phyloP scores from a whole-genome alignment of 1,284 basidiomycete species.

The Ganoderma sinense region DNA sequence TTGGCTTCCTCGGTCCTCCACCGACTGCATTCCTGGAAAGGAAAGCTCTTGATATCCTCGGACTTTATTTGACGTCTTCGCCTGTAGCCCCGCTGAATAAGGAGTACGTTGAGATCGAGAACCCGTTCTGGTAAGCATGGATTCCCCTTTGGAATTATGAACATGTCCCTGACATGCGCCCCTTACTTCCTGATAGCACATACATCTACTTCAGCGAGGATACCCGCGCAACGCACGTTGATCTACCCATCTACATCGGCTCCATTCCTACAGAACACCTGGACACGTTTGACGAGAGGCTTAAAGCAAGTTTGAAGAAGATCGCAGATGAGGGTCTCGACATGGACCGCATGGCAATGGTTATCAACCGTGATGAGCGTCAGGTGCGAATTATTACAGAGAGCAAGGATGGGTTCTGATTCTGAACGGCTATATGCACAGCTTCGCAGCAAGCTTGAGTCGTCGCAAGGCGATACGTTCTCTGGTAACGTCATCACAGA shows the following conservation, averaged over 20 bases:
- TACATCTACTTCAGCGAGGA: slow-evolving; percentile 89
- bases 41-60: slow-evolving; percentile 87
- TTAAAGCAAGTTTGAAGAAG: slow-evolving; percentile 75
- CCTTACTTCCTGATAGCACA: slow-evolving; percentile 52
- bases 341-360: slow-evolving; percentile 90
- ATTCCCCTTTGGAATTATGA: background rate
- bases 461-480: slow-evolving; percentile 80
- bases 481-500: slow-evolving; percentile 81
- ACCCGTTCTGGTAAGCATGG: slow-evolving; percentile 79
- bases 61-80: slow-evolving; percentile 91
- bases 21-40: slow-evolving; percentile 80
- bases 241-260: slow-evolving; percentile 82
- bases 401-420: background rate
- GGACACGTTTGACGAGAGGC: slow-evolving; percentile 72
- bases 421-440: slow-evolving; percentile 37
- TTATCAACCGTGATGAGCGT: slow-evolving; percentile 89
- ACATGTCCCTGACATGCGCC: background rate
- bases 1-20: slow-evolving; percentile 84
- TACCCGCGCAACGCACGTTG: slow-evolving; percentile 76
- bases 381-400: slow-evolving; percentile 57
- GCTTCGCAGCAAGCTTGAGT: slow-evolving; percentile 80
- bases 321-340: slow-evolving; percentile 86
- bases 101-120: slow-evolving; percentile 92
- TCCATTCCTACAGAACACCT: slow-evolving; percentile 88
- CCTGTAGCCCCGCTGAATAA: slow-evolving; percentile 92